Conservation (phyloP, 768 basidiomycete species). For the Tulasnella sp. region DNA sequence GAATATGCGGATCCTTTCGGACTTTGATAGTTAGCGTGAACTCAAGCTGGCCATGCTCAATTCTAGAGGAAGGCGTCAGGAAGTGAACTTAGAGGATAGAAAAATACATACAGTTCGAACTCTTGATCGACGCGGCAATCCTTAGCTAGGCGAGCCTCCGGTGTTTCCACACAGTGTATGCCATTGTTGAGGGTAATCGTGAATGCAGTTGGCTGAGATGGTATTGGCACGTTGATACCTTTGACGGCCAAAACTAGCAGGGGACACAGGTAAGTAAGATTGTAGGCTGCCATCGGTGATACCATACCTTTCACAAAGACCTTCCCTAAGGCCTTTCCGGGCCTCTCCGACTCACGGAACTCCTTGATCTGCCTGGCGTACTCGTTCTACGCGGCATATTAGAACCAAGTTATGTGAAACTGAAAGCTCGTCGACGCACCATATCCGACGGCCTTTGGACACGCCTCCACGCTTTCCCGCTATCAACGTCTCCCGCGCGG, state of each 20-base stretch:
- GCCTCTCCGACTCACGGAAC: slow-evolving; percentile 60
- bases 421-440: slow-evolving; percentile 36
- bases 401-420: not conserved
- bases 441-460: slow-evolving; percentile 89
- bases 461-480: slow-evolving; percentile 71
- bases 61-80: slow-evolving; percentile 33
- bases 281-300: slow-evolving; percentile 15
- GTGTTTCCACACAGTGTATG: slow-evolving; percentile 89
- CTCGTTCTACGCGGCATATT: slow-evolving; percentile 54
- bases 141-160: slow-evolving; percentile 47
- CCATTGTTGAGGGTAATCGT: slow-evolving; percentile 92
- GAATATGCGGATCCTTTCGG: slow-evolving; percentile 73
- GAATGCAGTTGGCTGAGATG: slow-evolving; percentile 56
- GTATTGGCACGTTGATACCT: slow-evolving; percentile 64
- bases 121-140: slow-evolving; percentile 71
- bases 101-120: slow-evolving; percentile 64
- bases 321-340: slow-evolving; percentile 76
- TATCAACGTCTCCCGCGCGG: slow-evolving; percentile 69
- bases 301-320: slow-evolving; percentile 81
- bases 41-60: slow-evolving; percentile 89
- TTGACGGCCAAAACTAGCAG: slow-evolving; percentile 60
- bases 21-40: slow-evolving; percentile 86
- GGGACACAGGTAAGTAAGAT: not conserved
- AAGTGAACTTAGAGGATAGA: not conserved
- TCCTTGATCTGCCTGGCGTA: slow-evolving; percentile 83